Conservation (phyloP, 208 protist species). For the Acanthamoeba quina region DNA sequence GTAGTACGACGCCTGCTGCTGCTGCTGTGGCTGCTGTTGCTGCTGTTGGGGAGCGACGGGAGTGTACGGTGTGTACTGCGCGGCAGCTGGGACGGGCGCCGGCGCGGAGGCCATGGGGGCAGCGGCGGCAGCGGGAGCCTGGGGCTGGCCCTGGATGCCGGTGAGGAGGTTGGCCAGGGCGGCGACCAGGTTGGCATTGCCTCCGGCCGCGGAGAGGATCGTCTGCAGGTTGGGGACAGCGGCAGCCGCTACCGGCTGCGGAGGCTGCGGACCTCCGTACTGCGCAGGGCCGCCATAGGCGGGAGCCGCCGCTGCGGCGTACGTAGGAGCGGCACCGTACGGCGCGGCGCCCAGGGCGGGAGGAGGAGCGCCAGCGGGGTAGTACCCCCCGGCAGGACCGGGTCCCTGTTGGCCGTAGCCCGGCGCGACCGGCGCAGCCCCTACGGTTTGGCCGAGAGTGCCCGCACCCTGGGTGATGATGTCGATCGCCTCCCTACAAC, state of each 20-base stretch:
- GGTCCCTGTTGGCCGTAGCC: not conserved
- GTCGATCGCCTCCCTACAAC: constrained; percentile 74
- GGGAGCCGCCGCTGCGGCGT: not conserved
- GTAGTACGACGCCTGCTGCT: not conserved
- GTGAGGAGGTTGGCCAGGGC: constrained; percentile 4
- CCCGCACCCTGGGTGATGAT: constrained; percentile 42
- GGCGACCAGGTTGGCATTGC: constrained; percentile 1
- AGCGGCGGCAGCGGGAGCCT: not conserved
- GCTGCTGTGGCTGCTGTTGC: constrained; percentile 38
- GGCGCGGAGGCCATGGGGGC: not conserved
- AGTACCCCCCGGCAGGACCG: not conserved
- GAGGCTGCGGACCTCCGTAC: not conserved
- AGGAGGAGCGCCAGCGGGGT: not conserved
- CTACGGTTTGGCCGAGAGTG: not conserved
- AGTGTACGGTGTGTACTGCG: not conserved
- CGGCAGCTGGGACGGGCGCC: not conserved
- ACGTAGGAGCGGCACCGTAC: not conserved
- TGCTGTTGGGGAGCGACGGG: not conserved
- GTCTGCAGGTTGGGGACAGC: not conserved
- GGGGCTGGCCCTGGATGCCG: not conserved
- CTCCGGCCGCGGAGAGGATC: not conserved
- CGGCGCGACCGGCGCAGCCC: not conserved
- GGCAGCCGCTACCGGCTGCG: not conserved
- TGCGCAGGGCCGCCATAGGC: not conserved
- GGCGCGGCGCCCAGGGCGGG: not conserved